Evolutionary conservation across 495 filamentous ascomycete species (phyloP), one percentile per base, ranked within the genome.

Genomic region (Platismatia glauca): DNA sequence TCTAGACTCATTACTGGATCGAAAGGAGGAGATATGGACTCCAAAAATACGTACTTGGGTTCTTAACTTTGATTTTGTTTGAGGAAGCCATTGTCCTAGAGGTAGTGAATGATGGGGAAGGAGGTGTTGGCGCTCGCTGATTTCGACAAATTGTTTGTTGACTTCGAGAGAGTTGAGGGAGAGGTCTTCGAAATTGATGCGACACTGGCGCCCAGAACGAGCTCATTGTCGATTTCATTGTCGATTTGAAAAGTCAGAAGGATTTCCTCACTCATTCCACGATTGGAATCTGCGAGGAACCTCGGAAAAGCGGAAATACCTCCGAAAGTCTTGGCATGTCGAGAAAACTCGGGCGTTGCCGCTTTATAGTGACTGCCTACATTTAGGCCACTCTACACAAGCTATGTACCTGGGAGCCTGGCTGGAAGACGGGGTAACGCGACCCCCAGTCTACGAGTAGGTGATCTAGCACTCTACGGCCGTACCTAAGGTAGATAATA

Each of bases 11-110:
- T n/a, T n/a, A n/a, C n/a, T n/a, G n/a, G n/a, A n/a, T n/a, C n/a
- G n/a, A n/a, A n/a, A n/a, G n/a, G n/a, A n/a, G n/a, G n/a, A n/a
- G n/a, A n/a, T n/a, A n/a, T n/a, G n/a, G n/a, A n/a, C n/a, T n/a
- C n/a, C n/a, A n/a, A n/a, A n/a, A n/a, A n/a, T n/a, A n/a, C n/a
- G n/a, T n/a, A n/a, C n/a, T 85, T 63, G 94, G 94, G 77, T 95
- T 97, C 84, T 92, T 87, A 73, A 97, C 92, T 81, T 94, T 90
- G 81, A 97, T 97, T 85, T 95, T 96, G 66, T 67, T 61, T 60
- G 60, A 44, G 20, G 68, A 57, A 22, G 68, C 57, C 67, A 69
- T 69, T 20, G 46, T 64, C 55, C 64, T 58, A 27, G 46, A 35
- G 34, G 34, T 35, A 9, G 9, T 34, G 27, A 60, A 43, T 27